Percentiles rank a stretch among this genome's conserved stretches.
phyloP scores from a whole-genome alignment of 495 filamentous ascomycete genomes.

The Parmelia sp. region DNA sequence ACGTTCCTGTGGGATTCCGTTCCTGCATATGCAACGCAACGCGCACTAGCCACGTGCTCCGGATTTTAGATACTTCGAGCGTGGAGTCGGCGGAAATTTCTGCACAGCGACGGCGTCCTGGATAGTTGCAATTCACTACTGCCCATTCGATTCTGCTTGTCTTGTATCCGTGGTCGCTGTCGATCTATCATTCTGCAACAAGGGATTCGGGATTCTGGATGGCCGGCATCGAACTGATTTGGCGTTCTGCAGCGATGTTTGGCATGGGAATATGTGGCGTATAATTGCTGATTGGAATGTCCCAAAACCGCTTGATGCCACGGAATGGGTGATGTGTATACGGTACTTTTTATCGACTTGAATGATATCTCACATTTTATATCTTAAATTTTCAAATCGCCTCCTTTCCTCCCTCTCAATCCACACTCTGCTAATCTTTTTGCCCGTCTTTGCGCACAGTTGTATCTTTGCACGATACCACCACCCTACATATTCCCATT shows the following conservation, averaged over 20 bases:
- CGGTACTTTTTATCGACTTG: background rate
- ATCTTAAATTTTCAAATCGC: no score
- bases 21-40: conserved; percentile 6
- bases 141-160: background rate
- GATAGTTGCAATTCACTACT: background rate
- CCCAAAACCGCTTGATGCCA: background rate
- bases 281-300: background rate
- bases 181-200: background rate
- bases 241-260: background rate
- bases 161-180: background rate
- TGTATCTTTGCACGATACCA: no score
- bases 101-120: conserved; percentile 6
- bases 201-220: background rate
- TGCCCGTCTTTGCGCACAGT: no score
- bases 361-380: background rate
- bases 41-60: background rate
- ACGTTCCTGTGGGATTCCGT: conserved; percentile 3
- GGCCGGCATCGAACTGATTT: background rate
- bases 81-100: background rate
- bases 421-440: no score
- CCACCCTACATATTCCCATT: no score
- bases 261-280: background rate
- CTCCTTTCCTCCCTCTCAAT: no score
- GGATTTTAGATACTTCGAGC: background rate
- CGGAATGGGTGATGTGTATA: background rate